Evolutionary conservation across 441 rosid species (phyloP).

Genomic region (Geranium incanum): DNA sequence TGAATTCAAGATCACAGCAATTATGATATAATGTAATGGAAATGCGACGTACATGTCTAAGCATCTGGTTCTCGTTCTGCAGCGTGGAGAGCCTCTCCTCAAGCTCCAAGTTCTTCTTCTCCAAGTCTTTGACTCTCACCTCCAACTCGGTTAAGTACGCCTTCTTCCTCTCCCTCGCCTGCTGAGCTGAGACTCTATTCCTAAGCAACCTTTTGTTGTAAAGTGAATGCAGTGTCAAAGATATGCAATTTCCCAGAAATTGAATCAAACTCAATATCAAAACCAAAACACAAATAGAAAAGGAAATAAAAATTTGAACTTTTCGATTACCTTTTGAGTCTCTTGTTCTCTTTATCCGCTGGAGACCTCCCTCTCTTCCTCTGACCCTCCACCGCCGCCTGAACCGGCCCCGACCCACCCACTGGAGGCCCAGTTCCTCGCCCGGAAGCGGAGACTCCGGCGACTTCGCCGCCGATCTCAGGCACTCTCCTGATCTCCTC

Average conservation of each 20-base stretch:
- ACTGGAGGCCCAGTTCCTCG: conserved; percentile 34
- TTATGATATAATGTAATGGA: not conserved
- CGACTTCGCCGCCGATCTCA: conserved; percentile 62
- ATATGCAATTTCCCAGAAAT: not conserved
- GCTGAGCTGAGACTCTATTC: conserved; percentile 30
- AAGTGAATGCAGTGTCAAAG: not conserved
- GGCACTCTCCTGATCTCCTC: conserved; percentile 96
- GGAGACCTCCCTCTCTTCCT: conserved; percentile 77
- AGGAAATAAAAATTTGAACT: not conserved
- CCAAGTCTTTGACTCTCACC: conserved; percentile 22
- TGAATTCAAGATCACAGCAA: not conserved
- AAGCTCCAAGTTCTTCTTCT: conserved; percentile 24
- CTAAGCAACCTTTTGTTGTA: conserved; percentile 20
- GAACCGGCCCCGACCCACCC: conserved; percentile 28
- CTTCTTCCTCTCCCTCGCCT: conserved; percentile 30
- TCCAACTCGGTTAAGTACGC: conserved; percentile 23
- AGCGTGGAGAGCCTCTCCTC: conserved; percentile 26
- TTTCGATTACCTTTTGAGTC: conserved; percentile 59
- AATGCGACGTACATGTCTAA: conserved; percentile 22
- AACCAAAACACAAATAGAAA: not conserved
- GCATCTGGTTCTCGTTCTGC: conserved; percentile 30
- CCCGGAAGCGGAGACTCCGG: conserved; percentile 40
- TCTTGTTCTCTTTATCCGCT: conserved; percentile 86
- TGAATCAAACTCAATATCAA: not conserved
- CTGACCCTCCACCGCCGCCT: conserved; percentile 46